Evolutionary conservation across 306 rosid species (phyloP), one percentile per base, ranked within the genome.

Genomic region (Erythrophleum fordii): DNA sequence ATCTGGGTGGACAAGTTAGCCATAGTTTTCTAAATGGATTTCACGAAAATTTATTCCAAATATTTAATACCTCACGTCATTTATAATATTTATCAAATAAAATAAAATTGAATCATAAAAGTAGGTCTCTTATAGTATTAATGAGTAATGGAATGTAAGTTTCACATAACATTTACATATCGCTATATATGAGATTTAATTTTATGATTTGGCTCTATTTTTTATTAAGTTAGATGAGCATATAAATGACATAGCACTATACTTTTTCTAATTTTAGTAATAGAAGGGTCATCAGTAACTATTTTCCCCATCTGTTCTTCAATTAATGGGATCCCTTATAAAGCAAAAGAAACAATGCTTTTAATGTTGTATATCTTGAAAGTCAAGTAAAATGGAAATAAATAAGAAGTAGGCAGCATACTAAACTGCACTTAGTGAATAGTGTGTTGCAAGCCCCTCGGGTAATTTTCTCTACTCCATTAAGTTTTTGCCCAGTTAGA

Each of bases 391-490:
- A 69, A 44, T 58, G 25, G 31, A 69, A 58, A 28, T 39, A 78
- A 58, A 68, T 53, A 53, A 44, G 18, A 61, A 31, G 69, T 55
- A 79, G 59, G 49, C 68, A 73, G 44, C 39, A 76, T 66, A 87
- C 87, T 73, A 86, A 94, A 94, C 94, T 81, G 90, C 83, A 80
- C 73, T 84, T 85, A 78, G 86, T 14, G 88, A 78, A 82, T 94
- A 92, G 80, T 94, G 98, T 11, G 97, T 94, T 28, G 98, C 98
- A 89, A 94, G 96, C n/a, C 58, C 97, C 97, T 78, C 94, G 89
- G 39, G 93, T 81, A 83, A 86, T 44, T 96, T 92, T 92, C 83
- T 94, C 96, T 55, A 69, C 87, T 78, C 96, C 97, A 18, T 76
- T 88, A 72, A 90, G 96, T 59, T 89, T 94, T 75, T 83, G 92